Evolutionary conservation across 2,329 filamentous ascomycete genomes (phyloP).

Genomic region (Fusarium ramigenum): DNA sequence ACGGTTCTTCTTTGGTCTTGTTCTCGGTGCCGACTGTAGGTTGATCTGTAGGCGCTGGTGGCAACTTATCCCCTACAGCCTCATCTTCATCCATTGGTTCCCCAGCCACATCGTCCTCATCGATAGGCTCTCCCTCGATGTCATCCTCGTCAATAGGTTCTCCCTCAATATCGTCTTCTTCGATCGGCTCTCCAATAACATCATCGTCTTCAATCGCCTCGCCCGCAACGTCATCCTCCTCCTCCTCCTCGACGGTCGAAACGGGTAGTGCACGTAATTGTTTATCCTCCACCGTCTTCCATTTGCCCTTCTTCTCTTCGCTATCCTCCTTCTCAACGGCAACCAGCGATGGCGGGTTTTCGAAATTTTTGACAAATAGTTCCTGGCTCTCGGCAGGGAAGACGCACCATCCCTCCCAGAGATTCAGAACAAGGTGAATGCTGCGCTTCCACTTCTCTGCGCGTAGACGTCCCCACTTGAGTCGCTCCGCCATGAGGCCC

Average conservation of each 20-base stretch:
- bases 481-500: slow-evolving; percentile 75
- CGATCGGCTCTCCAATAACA: slow-evolving; percentile 55
- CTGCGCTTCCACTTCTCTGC: slow-evolving; percentile 88
- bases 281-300: slow-evolving; percentile 59
- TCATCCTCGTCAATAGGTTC: slow-evolving; percentile 58
- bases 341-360: slow-evolving; percentile 67
- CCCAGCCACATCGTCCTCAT: slow-evolving; percentile 55
- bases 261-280: slow-evolving; percentile 34
- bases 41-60: slow-evolving; percentile 21
- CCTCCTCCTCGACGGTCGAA: slow-evolving; percentile 40
- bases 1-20: slow-evolving; percentile 13
- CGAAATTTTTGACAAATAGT: slow-evolving; percentile 74
- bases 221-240: slow-evolving; percentile 61
- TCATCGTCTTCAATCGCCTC: slow-evolving; percentile 57
- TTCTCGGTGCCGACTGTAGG: slow-evolving; percentile 35
- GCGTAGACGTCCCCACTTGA: slow-evolving; percentile 82
- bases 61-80: slow-evolving; percentile 40
- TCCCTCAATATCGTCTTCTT: slow-evolving; percentile 60
- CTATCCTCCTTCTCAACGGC: slow-evolving; percentile 39
- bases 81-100: slow-evolving; percentile 59
- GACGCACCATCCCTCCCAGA: slow-evolving; percentile 78
- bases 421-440: slow-evolving; percentile 71
- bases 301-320: slow-evolving; percentile 53
- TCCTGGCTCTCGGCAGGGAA: slow-evolving; percentile 81
- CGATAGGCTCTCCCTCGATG: slow-evolving; percentile 57